Base-by-base conservation (phyloP, 2,329 filamentous ascomycete genomes). In the Beauveria pseudobassiana region DNA sequence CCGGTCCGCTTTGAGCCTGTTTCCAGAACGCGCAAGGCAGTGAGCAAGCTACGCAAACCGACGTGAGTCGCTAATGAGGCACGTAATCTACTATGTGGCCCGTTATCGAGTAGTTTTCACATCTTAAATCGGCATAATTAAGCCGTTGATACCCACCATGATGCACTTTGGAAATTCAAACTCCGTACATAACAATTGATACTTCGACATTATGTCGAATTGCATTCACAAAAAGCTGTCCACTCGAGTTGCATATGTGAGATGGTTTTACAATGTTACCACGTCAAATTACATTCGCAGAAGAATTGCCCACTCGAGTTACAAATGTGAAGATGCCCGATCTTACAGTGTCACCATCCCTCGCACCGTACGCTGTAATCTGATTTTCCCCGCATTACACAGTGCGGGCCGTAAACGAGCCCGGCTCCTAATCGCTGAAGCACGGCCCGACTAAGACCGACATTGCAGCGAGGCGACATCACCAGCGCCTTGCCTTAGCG, bases 361-460 rank as follows among this genome's bases (percentile, higher is more conserved):
- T n/a, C 53, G 42, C 61, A 62, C 61, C 59, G 52, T 62, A 45
- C 8, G 18, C 49, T 8, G 3, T 16, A n/a, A 43, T n/a, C 18
- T 38, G 6, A 18, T 3, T 22, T 42, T 43, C 5, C 20, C 20
- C 18, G 9, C 8, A 12, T 18, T 30, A 48, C 54, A 63, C 61
- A 63, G 61, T 63, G 61, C 50, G 50, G 40, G n/a, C 40, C 50
- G 61, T 24, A 51, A 50, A 52, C 52, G 26, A 51, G 16, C 34
- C 40, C 24, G 3, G 58, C 52, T 56, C 38, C 16, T 30, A 28
- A 59, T 26, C 22, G 24, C 38, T 43, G 16, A 43, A 12, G 30
- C 51, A 49, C 58, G 58, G 58, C 58, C 62, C 62, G 62, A 63
- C 58, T 63, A 63, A 58, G 26, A 61, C 62, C 62, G 62, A 63